These are phyloP conservation scores for Allium fistulosum DNA, from an alignment of 106 monocot genomes.

Conservation along the genomic window DNA sequence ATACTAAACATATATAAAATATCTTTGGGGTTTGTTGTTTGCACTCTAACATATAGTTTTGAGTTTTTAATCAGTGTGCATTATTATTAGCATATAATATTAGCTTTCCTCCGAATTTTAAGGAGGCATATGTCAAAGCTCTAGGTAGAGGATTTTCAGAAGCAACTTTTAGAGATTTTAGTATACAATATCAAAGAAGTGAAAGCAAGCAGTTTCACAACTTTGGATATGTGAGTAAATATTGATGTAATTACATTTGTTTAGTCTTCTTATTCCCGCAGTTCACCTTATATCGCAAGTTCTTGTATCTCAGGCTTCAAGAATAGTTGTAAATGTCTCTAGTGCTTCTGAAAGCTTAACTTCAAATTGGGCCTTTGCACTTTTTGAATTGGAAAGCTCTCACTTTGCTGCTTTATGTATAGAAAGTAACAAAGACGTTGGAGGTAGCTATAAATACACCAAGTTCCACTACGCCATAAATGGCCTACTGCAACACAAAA, in stretches of 20 bases:
- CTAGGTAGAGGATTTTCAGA: slow-evolving; percentile 86
- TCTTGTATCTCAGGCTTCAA: slow-evolving; percentile 21
- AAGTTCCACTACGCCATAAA: no score
- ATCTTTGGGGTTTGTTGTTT: neutral
- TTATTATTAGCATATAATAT: neutral
- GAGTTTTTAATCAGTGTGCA: no score
- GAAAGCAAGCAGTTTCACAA: slow-evolving; percentile 7
- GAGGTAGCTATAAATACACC: slow-evolving; percentile 7
- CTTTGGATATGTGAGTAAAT: neutral
- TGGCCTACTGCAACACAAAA: no score
- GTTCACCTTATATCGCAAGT: neutral
- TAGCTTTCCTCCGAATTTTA: slow-evolving; percentile 8
- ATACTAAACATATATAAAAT: no score
- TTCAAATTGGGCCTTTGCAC: slow-evolving; percentile 60
- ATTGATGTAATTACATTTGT: neutral
- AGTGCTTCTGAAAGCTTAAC: slow-evolving; percentile 39
- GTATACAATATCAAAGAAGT: slow-evolving; percentile 26
- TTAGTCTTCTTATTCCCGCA: neutral
- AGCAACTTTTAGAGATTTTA: slow-evolving; percentile 80
- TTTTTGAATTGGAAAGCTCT: slow-evolving; percentile 53
- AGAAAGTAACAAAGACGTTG: slow-evolving; percentile 2
- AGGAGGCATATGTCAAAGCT: slow-evolving; percentile 96
- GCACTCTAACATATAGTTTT: neutral
- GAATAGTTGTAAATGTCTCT: slow-evolving; percentile 28
- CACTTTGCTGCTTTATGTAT: slow-evolving; percentile 68